Base-by-base conservation (phyloP, 768 basidiomycete genomes). In the Sutorius australiensis region DNA sequence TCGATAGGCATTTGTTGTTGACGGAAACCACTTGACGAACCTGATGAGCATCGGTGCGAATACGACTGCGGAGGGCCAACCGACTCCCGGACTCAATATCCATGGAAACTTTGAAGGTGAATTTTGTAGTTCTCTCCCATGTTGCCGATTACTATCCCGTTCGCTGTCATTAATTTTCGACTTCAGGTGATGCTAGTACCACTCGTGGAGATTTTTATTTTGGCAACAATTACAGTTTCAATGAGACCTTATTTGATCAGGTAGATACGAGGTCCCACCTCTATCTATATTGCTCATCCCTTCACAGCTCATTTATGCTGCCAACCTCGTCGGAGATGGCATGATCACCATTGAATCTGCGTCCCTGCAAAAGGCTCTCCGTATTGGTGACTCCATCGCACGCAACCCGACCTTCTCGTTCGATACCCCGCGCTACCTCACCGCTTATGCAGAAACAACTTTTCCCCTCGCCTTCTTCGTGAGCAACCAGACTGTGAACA, bases 361-460 rank as follows among this genome's bases (percentile, higher is more conserved):
- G 24, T 31, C 61, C 11, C 17, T 66, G 28, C 54, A 65, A 37
- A 65, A 66, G 27, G 30, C 33, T 1, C 46, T 47, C 5, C 61
- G 64, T n/a, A 65, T 65, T 39, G 66, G 61, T 30, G 56, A 66
- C 45, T 65, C 63, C 24, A 66, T 65, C 21, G 64, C 63, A 11
- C 48, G 45, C 36, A 65, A 65, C 39, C 63, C 63, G 0, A 61
- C 59, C 0, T 65, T 65, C 39, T 53, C 32, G 44, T 64, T 66
- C n/a, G 56, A 58, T 3, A 58, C 58, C 12, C 61, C 61, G 0
- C 56, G 63, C 9, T 66, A 12, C 45, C 42, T 61, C 0, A 58
- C 64, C 3, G 64, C 56, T 11, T 64, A 63, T 9, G 56, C 56
- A 5, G 63, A 65, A 48, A 52, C 56, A 1, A 63, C 56, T 0